Base-by-base conservation (phyloP, 352 stramenopile species). In the Phytophthora pistaciae region DNA sequence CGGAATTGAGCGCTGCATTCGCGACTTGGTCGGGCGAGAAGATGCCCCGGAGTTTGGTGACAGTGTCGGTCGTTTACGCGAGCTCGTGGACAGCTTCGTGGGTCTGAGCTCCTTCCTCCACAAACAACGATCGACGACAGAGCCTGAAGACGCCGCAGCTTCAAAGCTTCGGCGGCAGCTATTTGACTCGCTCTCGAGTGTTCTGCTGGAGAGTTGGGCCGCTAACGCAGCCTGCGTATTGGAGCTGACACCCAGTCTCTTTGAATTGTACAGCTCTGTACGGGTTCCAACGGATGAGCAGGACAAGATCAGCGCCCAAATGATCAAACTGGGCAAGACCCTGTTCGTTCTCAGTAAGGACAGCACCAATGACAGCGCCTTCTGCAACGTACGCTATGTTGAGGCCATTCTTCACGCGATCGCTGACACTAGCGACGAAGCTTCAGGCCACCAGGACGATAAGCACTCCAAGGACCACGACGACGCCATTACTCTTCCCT, bases 271-370 rank as follows among this genome's bases (percentile, higher is more conserved):
- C 42, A 25, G 44, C 13, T 36, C 20, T 23, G 40, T 36, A 5
- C 31, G 23, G 0, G n/a, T 14, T 13, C 55, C 58, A 18, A 44
- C 31, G 0, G 55, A 66, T 11, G 62, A 68, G 11, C 42, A 38
- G 62, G 67, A 52, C 25, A n/a, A 21, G 25, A 48, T 56, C 7
- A 59, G 10, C 3, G 21, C 56, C 3, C 69, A 78, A 6, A 44
- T 89, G 0, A 60, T 82, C 6, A 68, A 68, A 16, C 53, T 92
- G 1, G 79, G 78, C 4, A 95, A 95, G 56, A 69, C 72, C 14
- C 73, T 94, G 4, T 95, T 95, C 57, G 74, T 92, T 31, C 66
- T 92, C 33, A 93, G 85, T 62, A 95, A 95, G 53, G 83, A 94
- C 9, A 84, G 75, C 18, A 49, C 33, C 1, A 93, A 95, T 58